Evolutionary conservation across 2,329 filamentous ascomycete species (phyloP), one percentile per base, ranked within the genome.

Genomic region (Phaeosphaeriaceae sp.): DNA sequence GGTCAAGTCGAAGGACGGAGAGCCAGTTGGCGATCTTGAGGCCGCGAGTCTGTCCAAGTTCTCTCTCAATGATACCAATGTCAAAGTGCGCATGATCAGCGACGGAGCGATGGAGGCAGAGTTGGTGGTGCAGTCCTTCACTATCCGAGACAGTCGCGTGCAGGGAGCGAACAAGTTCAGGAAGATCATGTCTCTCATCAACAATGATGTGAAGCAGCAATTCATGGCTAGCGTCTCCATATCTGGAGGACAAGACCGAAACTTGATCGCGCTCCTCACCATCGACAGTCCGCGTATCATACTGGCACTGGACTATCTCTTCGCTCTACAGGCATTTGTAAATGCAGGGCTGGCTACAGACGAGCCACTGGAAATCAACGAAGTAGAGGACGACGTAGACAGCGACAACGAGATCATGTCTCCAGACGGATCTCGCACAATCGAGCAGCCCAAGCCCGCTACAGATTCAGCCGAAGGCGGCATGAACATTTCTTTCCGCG

Each of bases 141-240:
- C 93, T 0, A 97, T 98, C 64, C 87, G 91, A 55, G 95, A 99
- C 75, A 97, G 91, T 62, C 89, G 96, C n/a, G 89, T 88, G 4
- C 86, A 88, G 53, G 93, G 96, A 68, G 91, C 90, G 5, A 99
- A 97, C 81, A 97, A 96, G 74, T 99, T 96, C 84, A 88, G 93
- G 51, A 96, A 94, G 76, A 97, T 99, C 79, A 98, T 99, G 95
- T 93, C 93, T 1, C 89, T 96, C 54, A 93, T 93, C 71, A 98
- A 97, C 77, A 94, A 93, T 67, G 90, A 93, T 55, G 93, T 95
- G 54, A 86, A 88, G 47, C 93, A 98, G 76, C 96, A 99, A 69
- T 93, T 99, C 72, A 99, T 99, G 95, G 95, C 95, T 19, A 97
- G 91, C 74, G 82, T 99, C 3, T 96, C 93, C 0, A 96, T 99